phyloP scores from a whole-genome alignment of 371 early-diverging fungal species.

The Circinella umbellata region DNA sequence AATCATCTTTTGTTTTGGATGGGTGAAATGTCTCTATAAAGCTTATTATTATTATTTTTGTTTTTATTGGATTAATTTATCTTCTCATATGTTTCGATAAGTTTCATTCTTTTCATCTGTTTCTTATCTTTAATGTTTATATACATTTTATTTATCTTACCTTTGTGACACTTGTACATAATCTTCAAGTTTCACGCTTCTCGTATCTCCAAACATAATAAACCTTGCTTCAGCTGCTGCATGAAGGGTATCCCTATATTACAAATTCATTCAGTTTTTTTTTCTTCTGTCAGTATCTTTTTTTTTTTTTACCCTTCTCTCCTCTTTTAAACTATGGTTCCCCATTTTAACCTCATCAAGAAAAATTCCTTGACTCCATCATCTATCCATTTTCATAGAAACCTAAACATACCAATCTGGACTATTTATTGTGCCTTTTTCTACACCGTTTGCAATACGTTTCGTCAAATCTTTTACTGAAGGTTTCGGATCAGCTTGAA shows the following conservation, averaged over 20 bases:
- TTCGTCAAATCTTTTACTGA: constrained; percentile 55
- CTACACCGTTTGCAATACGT: constrained; percentile 50
- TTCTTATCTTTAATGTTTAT: neutral
- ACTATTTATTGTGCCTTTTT: constrained; percentile 59
- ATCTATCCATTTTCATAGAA: neutral
- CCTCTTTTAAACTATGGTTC: too few relatives aligned
- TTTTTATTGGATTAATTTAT: too few relatives aligned
- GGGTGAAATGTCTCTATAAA: constrained; percentile 42
- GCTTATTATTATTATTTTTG: constrained; percentile 6
- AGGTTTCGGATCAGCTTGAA: constrained; percentile 42
- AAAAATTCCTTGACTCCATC: too few relatives aligned
- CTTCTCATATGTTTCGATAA: too few relatives aligned
- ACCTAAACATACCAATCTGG: constrained; percentile 51
- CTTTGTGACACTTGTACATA: constrained; percentile 57
- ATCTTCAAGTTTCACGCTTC: constrained; percentile 44
- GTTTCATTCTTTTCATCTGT: neutral
- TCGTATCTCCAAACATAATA: constrained; percentile 52
- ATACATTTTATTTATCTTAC: constrained; percentile 21
- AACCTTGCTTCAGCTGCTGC: constrained; percentile 48
- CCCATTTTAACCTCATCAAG: neutral
- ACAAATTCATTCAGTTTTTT: too few relatives aligned
- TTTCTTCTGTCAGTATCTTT: neutral
- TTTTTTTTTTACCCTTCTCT: neutral
- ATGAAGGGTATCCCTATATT: constrained; percentile 53
- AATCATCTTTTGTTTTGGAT: constrained; percentile 12